Conservation (phyloP, 2,329 filamentous ascomycete genomes). For the Lachnellula suecica region DNA sequence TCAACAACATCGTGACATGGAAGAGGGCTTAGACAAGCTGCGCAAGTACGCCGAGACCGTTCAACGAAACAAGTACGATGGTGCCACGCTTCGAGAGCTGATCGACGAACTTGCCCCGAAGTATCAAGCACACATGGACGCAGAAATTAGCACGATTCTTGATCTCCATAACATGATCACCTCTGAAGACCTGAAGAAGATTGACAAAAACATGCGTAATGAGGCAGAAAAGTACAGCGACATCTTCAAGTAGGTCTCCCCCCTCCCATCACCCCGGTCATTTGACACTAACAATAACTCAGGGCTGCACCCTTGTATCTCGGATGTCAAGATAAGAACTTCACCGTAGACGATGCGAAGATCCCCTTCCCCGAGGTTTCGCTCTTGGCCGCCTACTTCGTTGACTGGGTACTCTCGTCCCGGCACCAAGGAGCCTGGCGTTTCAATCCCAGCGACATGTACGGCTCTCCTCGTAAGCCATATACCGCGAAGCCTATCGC, state of each 20-base stretch:
- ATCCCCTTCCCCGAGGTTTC: slow-evolving; percentile 26
- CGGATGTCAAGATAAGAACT: slow-evolving; percentile 17
- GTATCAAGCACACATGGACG: slow-evolving; percentile 30
- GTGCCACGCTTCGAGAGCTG: slow-evolving; percentile 23
- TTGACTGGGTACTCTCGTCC: slow-evolving; percentile 26
- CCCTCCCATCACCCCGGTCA: not conserved
- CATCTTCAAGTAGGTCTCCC: slow-evolving; percentile 22
- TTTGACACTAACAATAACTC: not conserved
- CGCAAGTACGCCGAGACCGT: slow-evolving; percentile 28
- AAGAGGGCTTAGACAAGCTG: slow-evolving; percentile 29
- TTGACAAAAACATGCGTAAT: slow-evolving; percentile 16
- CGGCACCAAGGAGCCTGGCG: slow-evolving; percentile 29
- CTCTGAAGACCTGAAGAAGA: slow-evolving; percentile 14
- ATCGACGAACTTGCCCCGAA: slow-evolving; percentile 25
- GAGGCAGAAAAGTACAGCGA: slow-evolving; percentile 22
- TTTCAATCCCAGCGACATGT: slow-evolving; percentile 30
- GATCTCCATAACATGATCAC: slow-evolving; percentile 20
- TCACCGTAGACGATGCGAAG: slow-evolving; percentile 15
- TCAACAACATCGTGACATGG: slow-evolving; percentile 36
- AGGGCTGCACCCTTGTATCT: slow-evolving; percentile 24
- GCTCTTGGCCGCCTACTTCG: slow-evolving; percentile 22
- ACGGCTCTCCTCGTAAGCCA: slow-evolving; percentile 23
- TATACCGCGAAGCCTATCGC: not conserved
- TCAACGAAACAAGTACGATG: slow-evolving; percentile 23
- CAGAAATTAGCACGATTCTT: slow-evolving; percentile 30